Percentiles rank a stretch among this genome's conserved stretches.
Evolutionary conservation across 2,329 filamentous ascomycete species (phyloP).

Genomic region (Alternaria sp.): DNA sequence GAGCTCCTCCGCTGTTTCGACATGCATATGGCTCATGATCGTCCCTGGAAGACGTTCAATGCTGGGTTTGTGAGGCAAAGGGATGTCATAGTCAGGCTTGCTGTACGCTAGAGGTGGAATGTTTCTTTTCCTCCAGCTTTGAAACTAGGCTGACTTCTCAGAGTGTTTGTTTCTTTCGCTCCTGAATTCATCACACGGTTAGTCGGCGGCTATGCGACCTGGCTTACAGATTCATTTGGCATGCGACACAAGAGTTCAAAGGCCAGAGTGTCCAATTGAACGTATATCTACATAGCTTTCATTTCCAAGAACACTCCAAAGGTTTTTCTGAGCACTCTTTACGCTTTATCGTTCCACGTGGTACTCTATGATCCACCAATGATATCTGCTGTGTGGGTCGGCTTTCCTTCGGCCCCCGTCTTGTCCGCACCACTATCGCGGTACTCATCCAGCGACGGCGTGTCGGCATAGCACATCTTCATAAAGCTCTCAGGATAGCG

Average conservation of each 20-base stretch:
- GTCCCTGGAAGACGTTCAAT: constrained; percentile 23
- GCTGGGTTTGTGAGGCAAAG: constrained; percentile 22
- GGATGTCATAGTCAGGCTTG: constrained; percentile 13
- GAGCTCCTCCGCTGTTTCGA: constrained; percentile 22
- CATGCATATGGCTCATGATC: constrained; percentile 20
- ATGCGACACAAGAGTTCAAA: neutral
- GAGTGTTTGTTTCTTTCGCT: neutral
- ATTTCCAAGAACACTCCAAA: neutral
- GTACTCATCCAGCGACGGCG: constrained; percentile 34
- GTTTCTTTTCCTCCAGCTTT: neutral
- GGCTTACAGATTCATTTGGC: neutral
- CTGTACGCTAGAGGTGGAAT: neutral
- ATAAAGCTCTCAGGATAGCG: constrained; percentile 51
- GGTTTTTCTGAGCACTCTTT: neutral
- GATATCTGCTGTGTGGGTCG: constrained; percentile 6
- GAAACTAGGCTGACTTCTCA: neutral
- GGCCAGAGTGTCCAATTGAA: neutral
- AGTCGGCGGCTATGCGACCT: neutral
- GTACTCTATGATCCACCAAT: constrained; percentile 4
- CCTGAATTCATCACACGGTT: neutral
- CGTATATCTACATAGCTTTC: neutral
- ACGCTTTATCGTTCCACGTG: neutral
- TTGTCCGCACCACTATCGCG: neutral
- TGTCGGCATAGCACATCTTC: constrained; percentile 48
- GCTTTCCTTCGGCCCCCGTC: neutral